Evolutionary conservation across 2,329 filamentous ascomycete genomes (phyloP), one percentile per base, ranked within the genome.

Genomic region (Neopestalotiopsis clavispora): DNA sequence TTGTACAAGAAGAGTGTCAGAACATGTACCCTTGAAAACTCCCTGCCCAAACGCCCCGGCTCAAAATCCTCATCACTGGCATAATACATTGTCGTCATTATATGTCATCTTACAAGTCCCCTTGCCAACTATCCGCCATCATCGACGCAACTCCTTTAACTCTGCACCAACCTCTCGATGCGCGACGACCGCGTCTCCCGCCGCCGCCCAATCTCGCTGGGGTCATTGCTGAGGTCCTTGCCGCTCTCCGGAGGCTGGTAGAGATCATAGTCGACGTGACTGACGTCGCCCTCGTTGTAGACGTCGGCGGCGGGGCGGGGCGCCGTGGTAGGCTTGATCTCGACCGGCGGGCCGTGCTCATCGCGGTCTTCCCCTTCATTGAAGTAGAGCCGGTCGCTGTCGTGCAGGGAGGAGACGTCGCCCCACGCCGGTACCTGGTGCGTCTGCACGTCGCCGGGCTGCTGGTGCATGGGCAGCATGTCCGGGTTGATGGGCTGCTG

Each of bases 361-460:
- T 62, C 59, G 59, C 59, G 59, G 59, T 62, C 59, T 4, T 34
- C 59, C 1, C 59, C 59, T 4, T 62, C 59, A 12, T 62, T 62
- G 13, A 62, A 62, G 17, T 62, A 62, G 28, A 62, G 59, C 59
- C 59, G 30, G 32, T 62, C 59, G 59, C 59, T 62, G 34, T 62
- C 59, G 32, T 62, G 59, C 59, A 62, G 59, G 6, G 59, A 62
- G 14, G 59, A 62, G 17, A 62, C 59, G 17, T 62, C 59, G 59
- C 59, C 59, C 59, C 59, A 62, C 34, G 30, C 32, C 9, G 59
- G 28, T 1, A 62, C 59, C 59, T 62, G 59, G 28, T 30, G 59
- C 59, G 59, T 62, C 32, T 62, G 59, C 59, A 62, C 34, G 59
- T 62, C 59, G 59, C 59, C 59, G 10, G 59, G 59, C 34, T 62